Evolutionary conservation across 2,329 filamentous ascomycete species (phyloP), one percentile per base, ranked within the genome.

Genomic region (Colletotrichum eremochloae): DNA sequence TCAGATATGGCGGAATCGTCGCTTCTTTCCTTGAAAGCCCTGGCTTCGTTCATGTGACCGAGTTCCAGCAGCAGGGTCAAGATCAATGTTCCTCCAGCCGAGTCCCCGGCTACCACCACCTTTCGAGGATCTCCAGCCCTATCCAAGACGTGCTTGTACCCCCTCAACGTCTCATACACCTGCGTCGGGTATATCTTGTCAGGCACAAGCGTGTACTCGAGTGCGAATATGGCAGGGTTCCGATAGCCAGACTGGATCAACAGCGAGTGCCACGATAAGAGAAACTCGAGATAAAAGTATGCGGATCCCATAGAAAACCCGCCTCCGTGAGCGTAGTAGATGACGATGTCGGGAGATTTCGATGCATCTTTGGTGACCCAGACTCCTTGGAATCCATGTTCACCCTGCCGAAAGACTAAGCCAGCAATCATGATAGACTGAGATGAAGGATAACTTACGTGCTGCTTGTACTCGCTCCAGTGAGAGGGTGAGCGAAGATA

Each of bases 281-380:
- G 85, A 75, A 96, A 96, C 77, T 97, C 94, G 46, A 95, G 88
- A 80, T 97, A 97, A 80, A 97, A 97, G 82, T 93, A 93, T 24
- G 88, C 86, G 15, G 93, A 94, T 3, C 94, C 94, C 91, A 97
- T 93, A 8, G 90, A 89, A 79, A 97, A 96, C 0, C 94, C 94
- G 31, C 94, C 94, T 20, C 93, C 94, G 79, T 97, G 94, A 52
- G 89, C 89, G 79, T 96, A 96, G 79, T 94, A 96, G 2, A 97
- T 81, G n/a, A 95, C 90, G 67, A 96, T 84, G 78, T 96, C 94
- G 0, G 93, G 92, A 66, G 88, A 84, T 61, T 85, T 82, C 50
- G 86, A 84, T 20, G 88, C 86, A 76, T 94, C 87, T 56, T 88
- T 82, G 53, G 88, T 87, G 61, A 95, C 89, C 91, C 93, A 96